A percentile compares a stretch with the other conserved stretches of the same genome.
These are phyloP conservation scores for Hyparrhenia diplandra DNA, from an alignment of 176 grass and related monocot genomes.

Conservation along the genomic window DNA sequence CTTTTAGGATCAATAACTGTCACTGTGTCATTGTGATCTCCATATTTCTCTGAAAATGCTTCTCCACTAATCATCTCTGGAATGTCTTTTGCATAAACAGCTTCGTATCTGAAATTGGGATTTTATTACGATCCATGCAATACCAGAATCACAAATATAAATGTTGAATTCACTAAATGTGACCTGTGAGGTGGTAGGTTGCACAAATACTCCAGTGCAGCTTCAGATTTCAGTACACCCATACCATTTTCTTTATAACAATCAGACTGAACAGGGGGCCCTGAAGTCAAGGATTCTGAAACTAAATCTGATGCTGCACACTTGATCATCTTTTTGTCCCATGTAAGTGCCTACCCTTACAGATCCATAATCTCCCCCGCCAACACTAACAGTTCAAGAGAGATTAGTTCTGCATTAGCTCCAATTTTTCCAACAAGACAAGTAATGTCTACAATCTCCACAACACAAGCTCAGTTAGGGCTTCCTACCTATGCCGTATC, in stretches of 20 bases:
- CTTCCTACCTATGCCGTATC: slow-evolving; percentile 75
- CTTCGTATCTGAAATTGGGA: slow-evolving; percentile 68
- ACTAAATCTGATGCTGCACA: slow-evolving; percentile 56
- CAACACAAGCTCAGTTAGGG: background rate
- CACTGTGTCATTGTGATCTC: slow-evolving; percentile 68
- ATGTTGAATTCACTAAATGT: background rate
- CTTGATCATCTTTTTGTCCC: slow-evolving; percentile 94
- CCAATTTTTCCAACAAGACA: slow-evolving; percentile 2
- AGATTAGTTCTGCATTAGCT: background rate
- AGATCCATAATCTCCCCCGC: slow-evolving; percentile 92
- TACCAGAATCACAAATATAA: background rate
- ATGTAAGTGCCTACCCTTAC: slow-evolving; percentile 96
- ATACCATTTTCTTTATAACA: slow-evolving; percentile 54
- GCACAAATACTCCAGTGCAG: slow-evolving; percentile 83
- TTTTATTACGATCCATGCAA: background rate
- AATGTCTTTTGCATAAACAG: slow-evolving; percentile 83
- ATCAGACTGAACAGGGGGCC: slow-evolving; percentile 25
- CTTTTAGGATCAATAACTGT: slow-evolving; percentile 73
- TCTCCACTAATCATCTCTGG: slow-evolving; percentile 60
- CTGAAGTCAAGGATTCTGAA: slow-evolving; percentile 42
- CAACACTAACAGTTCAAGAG: slow-evolving; percentile 57
- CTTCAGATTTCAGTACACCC: slow-evolving; percentile 67
- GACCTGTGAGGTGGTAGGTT: slow-evolving; percentile 89
- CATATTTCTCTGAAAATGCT: slow-evolving; percentile 74
- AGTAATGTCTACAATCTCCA: background rate